phyloP scores from a whole-genome alignment of 768 basidiomycete genomes.

The Amanita pallidorosea region DNA sequence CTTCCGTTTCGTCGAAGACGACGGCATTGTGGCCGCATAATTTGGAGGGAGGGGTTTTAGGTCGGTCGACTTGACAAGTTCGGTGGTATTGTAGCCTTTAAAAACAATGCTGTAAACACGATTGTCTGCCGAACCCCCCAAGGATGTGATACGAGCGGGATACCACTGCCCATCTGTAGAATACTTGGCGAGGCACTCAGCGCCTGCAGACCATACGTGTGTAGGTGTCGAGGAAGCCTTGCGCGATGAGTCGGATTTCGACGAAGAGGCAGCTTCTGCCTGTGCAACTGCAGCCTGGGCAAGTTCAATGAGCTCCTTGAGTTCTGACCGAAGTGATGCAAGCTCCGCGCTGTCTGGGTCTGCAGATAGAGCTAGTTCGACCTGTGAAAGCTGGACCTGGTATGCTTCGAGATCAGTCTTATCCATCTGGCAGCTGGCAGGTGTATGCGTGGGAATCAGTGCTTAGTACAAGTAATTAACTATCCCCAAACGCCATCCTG shows the following conservation, averaged over 20 bases:
- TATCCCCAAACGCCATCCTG: conserved; percentile 34
- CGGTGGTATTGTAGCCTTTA: conserved; percentile 87
- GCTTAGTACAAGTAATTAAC: not conserved
- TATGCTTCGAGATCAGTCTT: conserved; percentile 80
- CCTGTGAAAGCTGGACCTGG: conserved; percentile 83
- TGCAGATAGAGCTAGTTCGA: conserved; percentile 64
- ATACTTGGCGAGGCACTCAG: conserved; percentile 81
- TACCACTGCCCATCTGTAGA: conserved; percentile 80
- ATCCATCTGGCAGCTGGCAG: conserved; percentile 28
- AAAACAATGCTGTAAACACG: conserved; percentile 84
- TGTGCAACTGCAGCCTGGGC: conserved; percentile 64
- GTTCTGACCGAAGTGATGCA: conserved; percentile 59
- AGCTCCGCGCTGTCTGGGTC: conserved; percentile 74
- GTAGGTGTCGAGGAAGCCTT: conserved; percentile 42
- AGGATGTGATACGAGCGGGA: conserved; percentile 77
- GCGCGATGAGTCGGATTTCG: conserved; percentile 46
- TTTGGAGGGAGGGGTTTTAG: conserved; percentile 60
- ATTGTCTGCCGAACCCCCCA: conserved; percentile 75
- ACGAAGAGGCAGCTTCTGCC: conserved; percentile 49
- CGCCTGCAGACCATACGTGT: conserved; percentile 66
- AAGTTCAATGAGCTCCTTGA: conserved; percentile 76
- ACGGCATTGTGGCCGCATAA: conserved; percentile 30
- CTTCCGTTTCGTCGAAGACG: conserved; percentile 63
- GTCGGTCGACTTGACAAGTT: conserved; percentile 64
- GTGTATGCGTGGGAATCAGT: conserved; percentile 2